Base-by-base conservation (phyloP, 2,329 filamentous ascomycete genomes). In the Metarhizium rileyi region DNA sequence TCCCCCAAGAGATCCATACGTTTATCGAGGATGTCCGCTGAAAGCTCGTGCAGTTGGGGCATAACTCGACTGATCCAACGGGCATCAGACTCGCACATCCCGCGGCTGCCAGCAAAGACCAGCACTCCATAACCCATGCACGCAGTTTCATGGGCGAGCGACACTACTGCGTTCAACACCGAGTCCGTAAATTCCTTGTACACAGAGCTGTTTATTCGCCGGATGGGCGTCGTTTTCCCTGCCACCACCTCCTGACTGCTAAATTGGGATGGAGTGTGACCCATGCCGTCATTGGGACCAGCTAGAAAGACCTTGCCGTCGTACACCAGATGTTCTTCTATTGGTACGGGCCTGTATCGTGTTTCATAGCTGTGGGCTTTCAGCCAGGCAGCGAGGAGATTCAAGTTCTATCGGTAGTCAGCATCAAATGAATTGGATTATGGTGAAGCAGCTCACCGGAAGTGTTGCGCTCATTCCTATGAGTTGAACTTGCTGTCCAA, bases 381-480 rank as follows among this genome's bases (percentile, higher is more conserved):
- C 16, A 90, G 76, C 86, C 86, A 90, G 30, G 72, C 70, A 2
- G 84, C 83, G 45, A 90, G 71, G 27, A 87, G 61, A 49, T 80
- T 74, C 46, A 85, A 83, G 59, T 90, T 89, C 83, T 87, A 49
- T 48, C 33, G 12, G 25, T 47, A 12, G 38, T 42, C 22, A 42
- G 38, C 10, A 23, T 9, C 38, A 8, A 8, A 16, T 20, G 38
- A 23, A 42, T 12, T 25, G 4, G 38, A 14, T 20, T 5, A 5
- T 35, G 18, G 18, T 9, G 4, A 12, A 7, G 2, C 23, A 18
- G 20, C 75, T 58, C 67, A 86, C 84, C 49, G 83, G 81, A 44
- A 90, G 70, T 0, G 86, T 90, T 4, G 86, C 86, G 58, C 86
- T 90, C 86, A 90, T 90, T 56, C 84, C 86, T 51, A 89, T 70